These are phyloP conservation scores for Yarrowia deformans DNA, from an alignment of 805 yeast genomes.

Conservation along the genomic window DNA sequence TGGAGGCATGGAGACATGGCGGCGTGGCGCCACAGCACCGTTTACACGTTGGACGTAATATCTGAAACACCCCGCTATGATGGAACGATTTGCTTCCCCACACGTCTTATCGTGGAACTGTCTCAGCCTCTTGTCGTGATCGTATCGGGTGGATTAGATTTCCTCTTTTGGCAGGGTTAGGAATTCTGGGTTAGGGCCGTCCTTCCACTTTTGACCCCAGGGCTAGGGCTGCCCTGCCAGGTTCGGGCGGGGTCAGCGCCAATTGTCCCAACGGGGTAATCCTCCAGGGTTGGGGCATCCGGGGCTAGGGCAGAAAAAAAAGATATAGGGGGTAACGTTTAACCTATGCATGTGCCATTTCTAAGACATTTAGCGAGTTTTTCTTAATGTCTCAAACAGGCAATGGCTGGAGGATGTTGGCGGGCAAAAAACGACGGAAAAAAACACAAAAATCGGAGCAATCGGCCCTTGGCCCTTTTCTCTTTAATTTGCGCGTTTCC, in stretches of 20 bases:
- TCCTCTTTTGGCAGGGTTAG: not conserved
- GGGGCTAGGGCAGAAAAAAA: not conserved
- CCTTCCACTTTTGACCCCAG: too few relatives aligned
- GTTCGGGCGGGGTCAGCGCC: too few relatives aligned
- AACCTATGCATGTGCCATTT: constrained; percentile 27
- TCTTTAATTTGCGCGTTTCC: too few relatives aligned
- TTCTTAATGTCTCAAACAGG: constrained; percentile 17
- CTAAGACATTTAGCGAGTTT: constrained; percentile 26
- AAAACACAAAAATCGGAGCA: not conserved
- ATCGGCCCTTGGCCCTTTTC: too few relatives aligned
- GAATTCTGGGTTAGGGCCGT: not conserved
- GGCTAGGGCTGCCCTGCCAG: not conserved
- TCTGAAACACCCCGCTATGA: not conserved
- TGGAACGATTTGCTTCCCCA: constrained; percentile 10
- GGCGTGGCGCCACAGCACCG: too few relatives aligned
- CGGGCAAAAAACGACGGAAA: too few relatives aligned
- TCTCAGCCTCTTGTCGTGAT: constrained; percentile 8
- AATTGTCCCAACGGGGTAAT: not conserved
- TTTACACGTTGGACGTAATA: too few relatives aligned
- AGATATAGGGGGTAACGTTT: constrained; percentile 31
- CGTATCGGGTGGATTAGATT: constrained; percentile 4
- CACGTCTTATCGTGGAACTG: constrained; percentile 27
- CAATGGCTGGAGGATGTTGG: constrained; percentile 12
- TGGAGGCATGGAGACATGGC: too few relatives aligned
- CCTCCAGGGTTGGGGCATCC: not conserved